Base-by-base conservation (phyloP, 345 rosid genomes). In the Brassica nigra region DNA sequence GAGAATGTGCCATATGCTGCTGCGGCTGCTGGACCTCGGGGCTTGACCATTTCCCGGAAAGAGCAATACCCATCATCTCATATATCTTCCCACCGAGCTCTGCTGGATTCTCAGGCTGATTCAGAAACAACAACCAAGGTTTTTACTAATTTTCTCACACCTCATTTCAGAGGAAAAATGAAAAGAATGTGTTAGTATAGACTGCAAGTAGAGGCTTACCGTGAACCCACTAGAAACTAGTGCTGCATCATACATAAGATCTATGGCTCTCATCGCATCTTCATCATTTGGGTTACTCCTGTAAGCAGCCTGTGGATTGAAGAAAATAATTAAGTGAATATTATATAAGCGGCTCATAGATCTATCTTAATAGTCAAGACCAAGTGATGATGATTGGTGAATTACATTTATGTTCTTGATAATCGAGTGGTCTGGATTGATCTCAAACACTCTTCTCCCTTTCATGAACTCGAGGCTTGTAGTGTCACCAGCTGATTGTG, bases 21-120 rank as follows among this genome's bases (percentile, higher is more conserved):
- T 49, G 73, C 47, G 66, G 42, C n/a, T 62, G 69, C 78, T 83
- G 86, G 1, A 15, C 62, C 30, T 78, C 86, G 8, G 81, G 82
- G 14, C 74, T 70, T 20, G 90, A 87, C 99, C 99, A 95, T 86
- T 90, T 95, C 31, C 89, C 91, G 0, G 94, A 82, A 74, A 93
- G 89, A 65, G 98, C 97, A 79, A 83, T 75, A 57, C 86, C 90
- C 98, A 95, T 90, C 97, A 95, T 90, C 90, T 93, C 98, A 52
- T 95, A 95, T 84, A 95, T 95, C 90, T 95, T 95, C 80, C 97
- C 91, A 30, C 98, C 93, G 0, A 95, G 93, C 81, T 93, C 85
- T 3, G 96, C 98, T 18, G 99, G 99, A 83, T 91, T 85, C 77
- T 93, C 99, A 12, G 98, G 97, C 99, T 95, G 90, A 10, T 64